Conservation (phyloP, 768 basidiomycete species). For the Agaricus blazei region DNA sequence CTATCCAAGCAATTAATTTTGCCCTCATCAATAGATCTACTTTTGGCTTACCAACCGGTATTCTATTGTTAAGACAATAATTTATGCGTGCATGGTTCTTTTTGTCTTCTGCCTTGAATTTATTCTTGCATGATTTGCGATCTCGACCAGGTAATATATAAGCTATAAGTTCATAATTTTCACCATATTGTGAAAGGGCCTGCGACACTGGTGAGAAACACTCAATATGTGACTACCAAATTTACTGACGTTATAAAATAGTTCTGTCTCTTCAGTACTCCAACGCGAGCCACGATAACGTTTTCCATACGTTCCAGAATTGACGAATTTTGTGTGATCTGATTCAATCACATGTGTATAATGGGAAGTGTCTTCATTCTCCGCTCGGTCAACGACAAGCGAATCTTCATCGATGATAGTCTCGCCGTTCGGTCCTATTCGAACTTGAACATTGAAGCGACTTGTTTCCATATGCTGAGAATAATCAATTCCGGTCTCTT, state of each 20-base stretch:
- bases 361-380: slow-evolving; percentile 58
- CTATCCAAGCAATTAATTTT: slow-evolving; percentile 27
- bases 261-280: slow-evolving; percentile 86
- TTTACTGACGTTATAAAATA: slow-evolving; percentile 73
- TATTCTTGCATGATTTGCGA: slow-evolving; percentile 87
- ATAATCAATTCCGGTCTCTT: slow-evolving; percentile 68
- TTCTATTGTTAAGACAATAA: slow-evolving; percentile 65
- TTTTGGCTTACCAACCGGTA: slow-evolving; percentile 64
- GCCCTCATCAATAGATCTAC: neutral
- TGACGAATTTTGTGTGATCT: slow-evolving; percentile 81
- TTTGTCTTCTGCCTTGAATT: slow-evolving; percentile 88
- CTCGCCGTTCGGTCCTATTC: slow-evolving; percentile 83
- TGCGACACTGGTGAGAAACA: slow-evolving; percentile 24
- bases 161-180: slow-evolving; percentile 91
- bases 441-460: slow-evolving; percentile 79
- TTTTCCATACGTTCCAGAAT: slow-evolving; percentile 77
- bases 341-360: slow-evolving; percentile 81
- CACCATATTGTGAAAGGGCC: slow-evolving; percentile 88
- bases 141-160: slow-evolving; percentile 81
- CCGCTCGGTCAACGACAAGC: slow-evolving; percentile 72
- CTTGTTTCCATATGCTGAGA: slow-evolving; percentile 57
- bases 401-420: slow-evolving; percentile 85
- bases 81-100: slow-evolving; percentile 74
- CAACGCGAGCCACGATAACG: slow-evolving; percentile 80
- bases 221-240: neutral